Evolutionary conservation across 2,329 filamentous ascomycete genomes (phyloP).

Genomic region (Trichoderma simmonsii): DNA sequence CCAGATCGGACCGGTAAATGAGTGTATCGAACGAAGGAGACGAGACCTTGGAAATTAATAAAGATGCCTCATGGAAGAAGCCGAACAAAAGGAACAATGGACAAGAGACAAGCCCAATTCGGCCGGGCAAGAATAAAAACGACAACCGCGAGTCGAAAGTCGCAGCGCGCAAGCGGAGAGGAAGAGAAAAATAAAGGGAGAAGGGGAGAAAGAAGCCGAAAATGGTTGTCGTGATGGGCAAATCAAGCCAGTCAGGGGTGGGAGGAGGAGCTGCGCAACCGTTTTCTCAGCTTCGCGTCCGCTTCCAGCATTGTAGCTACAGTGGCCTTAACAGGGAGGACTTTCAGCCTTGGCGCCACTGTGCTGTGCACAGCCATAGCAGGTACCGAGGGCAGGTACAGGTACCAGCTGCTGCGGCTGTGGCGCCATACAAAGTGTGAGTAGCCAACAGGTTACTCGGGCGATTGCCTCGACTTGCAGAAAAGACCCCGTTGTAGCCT

Average conservation of each 20-base stretch:
- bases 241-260: slow-evolving; percentile 21
- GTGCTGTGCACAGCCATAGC: slow-evolving; percentile 13
- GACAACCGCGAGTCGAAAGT: slow-evolving; percentile 14
- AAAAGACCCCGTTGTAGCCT: slow-evolving; percentile 6
- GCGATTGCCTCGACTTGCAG: neutral
- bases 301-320: slow-evolving; percentile 36
- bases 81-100: slow-evolving; percentile 15
- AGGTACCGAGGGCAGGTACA: neutral
- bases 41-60: slow-evolving; percentile 15
- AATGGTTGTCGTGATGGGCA: slow-evolving; percentile 18
- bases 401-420: neutral
- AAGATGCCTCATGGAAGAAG: slow-evolving; percentile 18
- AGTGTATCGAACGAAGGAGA: slow-evolving; percentile 20
- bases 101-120: slow-evolving; percentile 15
- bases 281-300: slow-evolving; percentile 18
- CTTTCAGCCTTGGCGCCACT: slow-evolving; percentile 14
- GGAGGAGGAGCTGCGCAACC: slow-evolving; percentile 12
- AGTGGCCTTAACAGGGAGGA: slow-evolving; percentile 35
- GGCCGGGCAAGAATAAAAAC: slow-evolving; percentile 1
- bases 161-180: slow-evolving; percentile 14
- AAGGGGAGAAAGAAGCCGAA: slow-evolving; percentile 17
- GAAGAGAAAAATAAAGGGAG: slow-evolving; percentile 23
- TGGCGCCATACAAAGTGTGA: neutral
- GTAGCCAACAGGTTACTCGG: neutral
- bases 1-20: slow-evolving; percentile 14